Evolutionary conservation across 257 asterid species (phyloP).

Genomic region (Asclepias syriaca): DNA sequence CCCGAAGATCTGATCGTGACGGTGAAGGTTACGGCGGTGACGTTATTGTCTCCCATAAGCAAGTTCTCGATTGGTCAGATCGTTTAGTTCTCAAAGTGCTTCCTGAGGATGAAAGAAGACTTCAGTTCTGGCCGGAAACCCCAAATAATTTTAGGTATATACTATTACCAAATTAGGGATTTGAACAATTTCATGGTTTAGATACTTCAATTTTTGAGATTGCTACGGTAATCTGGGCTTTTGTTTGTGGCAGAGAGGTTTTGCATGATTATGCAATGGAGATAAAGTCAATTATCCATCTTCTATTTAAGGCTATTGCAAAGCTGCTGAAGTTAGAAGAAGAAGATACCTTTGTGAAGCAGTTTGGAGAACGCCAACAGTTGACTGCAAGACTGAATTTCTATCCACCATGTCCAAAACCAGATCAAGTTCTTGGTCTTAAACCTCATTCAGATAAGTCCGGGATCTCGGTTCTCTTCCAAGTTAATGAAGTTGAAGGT

Average conservation of each 20-base stretch:
- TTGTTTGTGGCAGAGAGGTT: not conserved
- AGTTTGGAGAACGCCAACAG: conserved; percentile 15
- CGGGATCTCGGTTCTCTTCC: not conserved
- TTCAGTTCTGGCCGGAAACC: conserved; percentile 12
- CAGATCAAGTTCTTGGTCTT: conserved; percentile 29
- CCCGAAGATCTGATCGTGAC: conserved; percentile 1
- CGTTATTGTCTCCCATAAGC: conserved; percentile 7
- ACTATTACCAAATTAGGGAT: too few relatives aligned
- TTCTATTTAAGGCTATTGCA: conserved; percentile 9
- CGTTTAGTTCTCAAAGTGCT: conserved; percentile 4
- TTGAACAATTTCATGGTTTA: too few relatives aligned
- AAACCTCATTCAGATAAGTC: conserved; percentile 45
- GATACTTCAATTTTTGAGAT: too few relatives aligned
- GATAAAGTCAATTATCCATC: not conserved
- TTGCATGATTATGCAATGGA: not conserved
- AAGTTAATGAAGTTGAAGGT: conserved; percentile 31
- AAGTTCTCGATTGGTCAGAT: conserved; percentile 20
- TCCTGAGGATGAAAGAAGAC: conserved; percentile 9
- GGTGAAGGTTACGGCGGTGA: conserved; percentile 19
- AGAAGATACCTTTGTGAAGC: conserved; percentile 16
- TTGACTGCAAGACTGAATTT: conserved; percentile 22
- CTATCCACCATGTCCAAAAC: conserved; percentile 41
- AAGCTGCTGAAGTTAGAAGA: conserved; percentile 14
- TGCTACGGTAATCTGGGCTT: too few relatives aligned
- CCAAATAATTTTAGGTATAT: conserved; percentile 13